These are phyloP conservation scores for Hirsutella minnesotensis DNA, from an alignment of 2,329 filamentous ascomycete species.

Conservation along the genomic window DNA sequence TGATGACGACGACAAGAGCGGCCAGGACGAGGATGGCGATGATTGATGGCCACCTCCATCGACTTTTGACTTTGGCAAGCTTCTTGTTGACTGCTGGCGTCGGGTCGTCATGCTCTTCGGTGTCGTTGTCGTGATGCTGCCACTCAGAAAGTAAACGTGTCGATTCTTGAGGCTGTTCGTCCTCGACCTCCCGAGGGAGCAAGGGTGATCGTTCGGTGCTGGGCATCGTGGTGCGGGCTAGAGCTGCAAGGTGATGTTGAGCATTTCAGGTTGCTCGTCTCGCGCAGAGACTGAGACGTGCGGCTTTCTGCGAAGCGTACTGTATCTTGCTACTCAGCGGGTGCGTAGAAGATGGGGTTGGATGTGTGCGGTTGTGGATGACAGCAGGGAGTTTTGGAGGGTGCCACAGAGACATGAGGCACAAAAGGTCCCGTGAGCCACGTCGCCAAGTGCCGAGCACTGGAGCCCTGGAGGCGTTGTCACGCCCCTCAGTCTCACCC, in stretches of 20 bases:
- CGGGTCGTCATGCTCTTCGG: slow-evolving; percentile 21
- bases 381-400: too few relatives aligned
- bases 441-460: too few relatives aligned
- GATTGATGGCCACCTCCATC: slow-evolving; percentile 59
- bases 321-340: too few relatives aligned
- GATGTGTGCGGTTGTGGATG: too few relatives aligned
- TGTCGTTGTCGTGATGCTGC: slow-evolving; percentile 12
- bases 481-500: too few relatives aligned
- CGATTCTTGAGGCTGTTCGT: slow-evolving; percentile 25
- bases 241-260: neutral
- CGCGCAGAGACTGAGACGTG: neutral
- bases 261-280: neutral
- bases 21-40: slow-evolving; percentile 60
- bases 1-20: slow-evolving; percentile 51
- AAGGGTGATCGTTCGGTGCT: slow-evolving; percentile 33
- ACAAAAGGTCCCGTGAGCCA: too few relatives aligned
- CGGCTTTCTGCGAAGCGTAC: too few relatives aligned
- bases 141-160: slow-evolving; percentile 36
- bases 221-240: slow-evolving; percentile 23
- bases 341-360: too few relatives aligned
- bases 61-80: slow-evolving; percentile 9
- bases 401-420: too few relatives aligned
- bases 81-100: slow-evolving; percentile 12
- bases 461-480: too few relatives aligned
- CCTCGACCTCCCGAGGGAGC: slow-evolving; percentile 22